A percentile compares a stretch with the other conserved stretches of the same genome.
phyloP scores from a whole-genome alignment of 169 alveolate genomes.

The Plasmodium billcollinsi region DNA sequence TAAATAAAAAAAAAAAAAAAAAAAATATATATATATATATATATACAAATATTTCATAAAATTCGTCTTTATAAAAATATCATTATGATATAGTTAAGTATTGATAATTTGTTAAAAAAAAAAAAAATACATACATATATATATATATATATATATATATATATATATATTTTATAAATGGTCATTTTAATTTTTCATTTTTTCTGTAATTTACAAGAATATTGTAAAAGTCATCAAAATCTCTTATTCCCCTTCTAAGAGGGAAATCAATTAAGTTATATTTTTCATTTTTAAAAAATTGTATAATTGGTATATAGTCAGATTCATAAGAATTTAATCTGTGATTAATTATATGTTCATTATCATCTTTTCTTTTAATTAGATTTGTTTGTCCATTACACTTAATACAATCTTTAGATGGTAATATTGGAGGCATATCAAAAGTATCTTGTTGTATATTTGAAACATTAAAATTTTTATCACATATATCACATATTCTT shows the following conservation, averaged over 20 bases:
- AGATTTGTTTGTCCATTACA: conserved; percentile 51
- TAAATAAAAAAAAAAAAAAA: too few species aligned
- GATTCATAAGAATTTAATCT: conserved; percentile 37
- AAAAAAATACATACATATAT: too few species aligned
- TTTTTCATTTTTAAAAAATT: conserved; percentile 49
- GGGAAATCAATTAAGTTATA: conserved; percentile 40
- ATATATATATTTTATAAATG: too few species aligned
- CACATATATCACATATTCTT: conserved; percentile 38
- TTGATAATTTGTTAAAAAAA: too few species aligned
- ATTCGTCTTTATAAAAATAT: too few species aligned
- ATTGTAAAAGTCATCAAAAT: conserved; percentile 34
- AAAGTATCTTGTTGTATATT: conserved; percentile 11
- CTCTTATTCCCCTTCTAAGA: conserved; percentile 32
- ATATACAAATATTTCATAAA: too few species aligned
- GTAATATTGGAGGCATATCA: conserved; percentile 65
- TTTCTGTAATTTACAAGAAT: background rate
- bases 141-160: too few species aligned
- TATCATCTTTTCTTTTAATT: conserved; percentile 51
- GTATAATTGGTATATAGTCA: conserved; percentile 14
- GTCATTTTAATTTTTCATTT: too few species aligned
- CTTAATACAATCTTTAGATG: conserved; percentile 17
- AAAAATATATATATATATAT: too few species aligned
- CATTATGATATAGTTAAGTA: too few species aligned
- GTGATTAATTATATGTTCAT: conserved; percentile 25
- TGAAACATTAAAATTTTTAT: conserved; percentile 36